phyloP scores from a whole-genome alignment of 2,329 filamentous ascomycete species.

The Ophiocordyceps camponoti-floridani region DNA sequence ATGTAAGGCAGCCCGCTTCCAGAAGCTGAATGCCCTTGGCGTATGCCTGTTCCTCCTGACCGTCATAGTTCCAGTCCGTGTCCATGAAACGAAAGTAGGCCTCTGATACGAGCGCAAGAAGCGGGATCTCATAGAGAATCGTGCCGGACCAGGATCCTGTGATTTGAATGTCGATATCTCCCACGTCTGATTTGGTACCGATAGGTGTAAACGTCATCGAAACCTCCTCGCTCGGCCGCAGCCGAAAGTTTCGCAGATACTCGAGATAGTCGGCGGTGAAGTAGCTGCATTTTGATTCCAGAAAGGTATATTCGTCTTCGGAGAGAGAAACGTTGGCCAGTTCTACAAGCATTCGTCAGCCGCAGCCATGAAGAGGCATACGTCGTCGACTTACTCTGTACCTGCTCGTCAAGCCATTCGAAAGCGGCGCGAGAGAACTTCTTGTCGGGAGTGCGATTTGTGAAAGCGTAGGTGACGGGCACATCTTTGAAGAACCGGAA shows the following conservation, averaged over 20 bases:
- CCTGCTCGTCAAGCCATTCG: slow-evolving; percentile 69
- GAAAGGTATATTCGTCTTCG: slow-evolving; percentile 61
- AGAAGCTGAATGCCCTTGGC: slow-evolving; percentile 64
- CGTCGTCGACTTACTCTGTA: slow-evolving; percentile 44
- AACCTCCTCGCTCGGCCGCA: slow-evolving; percentile 69
- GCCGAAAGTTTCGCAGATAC: slow-evolving; percentile 65
- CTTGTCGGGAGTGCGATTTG: slow-evolving; percentile 88
- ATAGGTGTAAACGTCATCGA: slow-evolving; percentile 45
- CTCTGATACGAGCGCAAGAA: slow-evolving; percentile 82
- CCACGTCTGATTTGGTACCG: slow-evolving; percentile 40
- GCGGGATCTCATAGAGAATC: slow-evolving; percentile 92
- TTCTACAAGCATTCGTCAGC: slow-evolving; percentile 28
- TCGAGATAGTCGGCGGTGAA: slow-evolving; percentile 59
- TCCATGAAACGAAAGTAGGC: slow-evolving; percentile 97
- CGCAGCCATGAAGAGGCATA: not conserved
- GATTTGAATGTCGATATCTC: slow-evolving; percentile 60
- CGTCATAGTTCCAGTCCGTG: slow-evolving; percentile 74
- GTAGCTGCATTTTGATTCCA: slow-evolving; percentile 66
- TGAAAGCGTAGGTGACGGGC: slow-evolving; percentile 81
- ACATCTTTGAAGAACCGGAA: slow-evolving; percentile 76
- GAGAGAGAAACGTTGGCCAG: slow-evolving; percentile 68
- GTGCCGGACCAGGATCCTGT: slow-evolving; percentile 83
- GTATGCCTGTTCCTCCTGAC: slow-evolving; percentile 72
- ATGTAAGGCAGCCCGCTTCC: slow-evolving; percentile 71
- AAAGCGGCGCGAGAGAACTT: slow-evolving; percentile 72